Evolutionary conservation across 257 asterid genomes (phyloP), one percentile per base, ranked within the genome.

Genomic region (Ballota nigra): DNA sequence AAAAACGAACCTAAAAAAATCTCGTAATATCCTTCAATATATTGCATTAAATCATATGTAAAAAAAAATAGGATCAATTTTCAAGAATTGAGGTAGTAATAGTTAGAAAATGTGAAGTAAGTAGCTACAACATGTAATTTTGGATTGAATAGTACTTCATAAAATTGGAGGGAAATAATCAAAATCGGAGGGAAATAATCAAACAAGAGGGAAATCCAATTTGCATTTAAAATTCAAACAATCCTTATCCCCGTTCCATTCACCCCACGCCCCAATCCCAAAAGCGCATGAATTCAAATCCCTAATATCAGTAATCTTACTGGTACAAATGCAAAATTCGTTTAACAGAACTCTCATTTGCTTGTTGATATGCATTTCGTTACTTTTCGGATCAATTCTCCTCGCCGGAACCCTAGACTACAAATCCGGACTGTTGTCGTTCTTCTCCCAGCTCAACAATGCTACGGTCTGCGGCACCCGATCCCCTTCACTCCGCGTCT

Each of bases 401-500:
- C 76, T 81, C 75, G 71, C 72, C 70, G 87, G 87, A 69, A 78
- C 79, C 73, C 72, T 76, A 33, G 86, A 78, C 36, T 80, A 82
- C 84, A 80, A 78, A 55, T 72, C 84, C 38, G 79, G 57, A 4
- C 11, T 80, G 34, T 52, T 74, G 52, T 78, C 82, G 47, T 83
- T 76, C 76, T 62, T 83, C 69, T 84, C 84, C 34, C 83, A 80
- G 73, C 83, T 78, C 77, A 80, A 29, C 53, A 71, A 66, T 62
- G 78, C 69, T 20, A 10, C 80, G 5, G 49, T 71, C 55, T 82
- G 87, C 77, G 29, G 29, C 70, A 34, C 45, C 18, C 69, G 73
- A 67, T 61, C 84, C n/a, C 71, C 76, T 5, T 83, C 82, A 3
- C 86, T 85, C 71, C 84, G 84, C 55, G 84, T 85, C 53, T 83